Base-by-base conservation (phyloP, 257 asterid genomes). In the Primulina huaijiensis region DNA sequence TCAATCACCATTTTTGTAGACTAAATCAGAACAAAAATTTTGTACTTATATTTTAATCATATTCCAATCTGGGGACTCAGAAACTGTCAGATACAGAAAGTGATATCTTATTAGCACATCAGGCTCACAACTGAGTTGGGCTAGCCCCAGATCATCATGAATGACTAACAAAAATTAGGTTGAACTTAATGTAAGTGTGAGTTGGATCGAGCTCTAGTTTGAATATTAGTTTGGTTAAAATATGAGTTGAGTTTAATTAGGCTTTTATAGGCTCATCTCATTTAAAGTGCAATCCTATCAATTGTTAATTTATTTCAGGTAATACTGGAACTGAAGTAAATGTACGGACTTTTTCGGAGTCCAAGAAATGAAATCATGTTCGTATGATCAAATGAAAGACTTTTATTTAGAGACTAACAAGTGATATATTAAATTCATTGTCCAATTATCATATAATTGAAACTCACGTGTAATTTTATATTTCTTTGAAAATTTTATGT, bases 1-100 rank as follows among this genome's bases (percentile, higher is more conserved):
- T 75, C 64, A 65, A 9, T 8, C 50, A 14, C 82, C 84, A 81
- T 85, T 66, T 64, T 78, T 59, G 61, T 70, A 74, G 67, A 71
- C 67, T 55, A 73, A 11, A 23, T 69, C 74, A 73, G 64, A 29
- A 63, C 73, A 74, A 68, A 74, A 74, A 72, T 33, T 59, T 27
- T 53, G 53, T 55, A 62, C 65, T 65, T 55, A 60, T 62, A 31
- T 70, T 73, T 71, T 66, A 55, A 67, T 69, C 62, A 71, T 69
- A 68, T 68, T 74, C 55, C 80, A 61, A 46, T 64, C 60, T 60
- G 40, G 66, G 60, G 55, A 37, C 19, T 68, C 58, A 62, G 34
- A 60, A 73, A 71, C 65, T 65, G 71, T 64, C 35, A 65, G 68
- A 34, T 57, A 14, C 38, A 64, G 69, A 78, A 72, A 69, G 70